phyloP scores from a whole-genome alignment of 73 alveolate species.

The Blepharisma stoltei region DNA sequence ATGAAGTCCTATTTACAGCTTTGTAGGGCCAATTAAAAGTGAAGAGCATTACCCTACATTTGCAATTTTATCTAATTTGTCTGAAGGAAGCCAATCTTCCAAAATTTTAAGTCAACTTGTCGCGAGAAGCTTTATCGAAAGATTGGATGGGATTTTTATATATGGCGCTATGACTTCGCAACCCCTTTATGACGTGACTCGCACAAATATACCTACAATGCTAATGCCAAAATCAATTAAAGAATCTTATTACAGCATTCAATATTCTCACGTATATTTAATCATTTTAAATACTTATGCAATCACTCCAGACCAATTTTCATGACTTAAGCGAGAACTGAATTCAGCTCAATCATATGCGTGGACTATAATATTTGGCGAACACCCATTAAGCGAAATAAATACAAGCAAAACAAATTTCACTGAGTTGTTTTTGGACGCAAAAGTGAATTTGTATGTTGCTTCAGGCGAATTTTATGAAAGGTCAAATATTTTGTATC shows the following conservation, averaged over 20 bases:
- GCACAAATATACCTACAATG: conserved; percentile 4
- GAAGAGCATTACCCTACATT: conserved; percentile 29
- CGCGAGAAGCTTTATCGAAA: conserved; percentile 14
- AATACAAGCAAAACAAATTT: not conserved
- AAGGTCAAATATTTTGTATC: not conserved
- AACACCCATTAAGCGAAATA: not conserved
- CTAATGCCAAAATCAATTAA: not conserved
- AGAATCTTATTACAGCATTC: not conserved
- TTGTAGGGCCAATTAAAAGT: conserved; percentile 16
- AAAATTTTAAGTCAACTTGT: not conserved
- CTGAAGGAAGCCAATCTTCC: not conserved
- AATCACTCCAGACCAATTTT: not conserved
- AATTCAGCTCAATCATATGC: not conserved
- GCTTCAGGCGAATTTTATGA: not conserved
- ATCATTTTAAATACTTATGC: not conserved
- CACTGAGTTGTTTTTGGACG: not conserved
- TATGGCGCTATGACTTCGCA: not conserved
- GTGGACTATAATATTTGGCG: not conserved
- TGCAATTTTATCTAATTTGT: not conserved
- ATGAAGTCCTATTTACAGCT: conserved; percentile 24
- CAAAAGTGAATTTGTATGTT: not conserved
- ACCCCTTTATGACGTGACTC: conserved; percentile 15
- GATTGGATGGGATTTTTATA: conserved; percentile 10
- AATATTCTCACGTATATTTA: not conserved
- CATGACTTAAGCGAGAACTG: not conserved